Base-by-base conservation (phyloP, 805 yeast species). In the Ogataea haglerorum region DNA sequence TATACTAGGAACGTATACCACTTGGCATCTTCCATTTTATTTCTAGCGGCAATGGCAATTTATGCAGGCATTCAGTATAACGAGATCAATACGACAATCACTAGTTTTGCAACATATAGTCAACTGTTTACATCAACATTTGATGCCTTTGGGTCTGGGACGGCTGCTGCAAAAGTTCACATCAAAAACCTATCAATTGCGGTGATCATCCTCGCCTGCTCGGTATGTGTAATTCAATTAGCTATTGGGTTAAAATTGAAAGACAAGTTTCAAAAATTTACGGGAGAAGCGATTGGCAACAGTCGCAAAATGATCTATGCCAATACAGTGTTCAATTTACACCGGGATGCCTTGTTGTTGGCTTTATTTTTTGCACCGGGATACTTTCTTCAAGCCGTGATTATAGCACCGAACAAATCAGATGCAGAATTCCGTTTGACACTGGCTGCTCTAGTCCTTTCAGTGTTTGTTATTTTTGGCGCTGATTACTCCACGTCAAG, bases 51-150 rank as follows among this genome's bases (percentile, higher is more conserved):
- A 28, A 68, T 70, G 74, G 57, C 68, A 39, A 52, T 70, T 5
- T 70, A 69, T 48, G 63, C 73, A 1, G 75, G 75, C 4, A 62
- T 70, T 29, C 74, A 70, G 45, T 68, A 58, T 43, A 45, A 54
- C 30, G 75, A 70, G 53, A 49, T 69, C 26, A 41, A 50, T 4
- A 36, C 45, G 4, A 45, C 57, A 4, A 52, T 69, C n/a, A 41
- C 49, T 6, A 40, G 42, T 33, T 39, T 49, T 13, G 25, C 30
- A 6, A 21, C 43, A 7, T 49, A 49, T 30, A 37, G 32, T 15
- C 24, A 39, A n/a, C 18, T 49, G 14, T 49, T 49, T 17, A 38
- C 24, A 6, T 24, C 42, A 5, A 39, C 44, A 16, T 23, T 35
- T 9, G 34, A 34, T 10, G 34, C 40, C 1, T 30, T 44, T 14